Conservation (phyloP, 176 grass and related monocot genomes). For the Otatea glauca region DNA sequence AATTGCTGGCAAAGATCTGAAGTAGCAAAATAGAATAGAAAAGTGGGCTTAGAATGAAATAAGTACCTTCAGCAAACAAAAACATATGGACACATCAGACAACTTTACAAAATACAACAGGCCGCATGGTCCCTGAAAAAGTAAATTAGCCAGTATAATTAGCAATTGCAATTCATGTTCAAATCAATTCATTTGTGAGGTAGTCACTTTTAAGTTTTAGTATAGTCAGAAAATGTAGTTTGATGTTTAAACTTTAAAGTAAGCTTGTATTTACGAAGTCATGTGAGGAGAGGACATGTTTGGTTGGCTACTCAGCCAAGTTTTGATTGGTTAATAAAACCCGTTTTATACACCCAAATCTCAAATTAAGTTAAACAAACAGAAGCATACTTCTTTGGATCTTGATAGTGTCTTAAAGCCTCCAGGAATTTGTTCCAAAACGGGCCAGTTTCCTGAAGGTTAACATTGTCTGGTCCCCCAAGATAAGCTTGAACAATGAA, state of each 20-base stretch:
- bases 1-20: slow-evolving; percentile 4
- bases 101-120: slow-evolving; percentile 73
- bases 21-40: not conserved
- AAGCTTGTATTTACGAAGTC: not conserved
- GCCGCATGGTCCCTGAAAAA: slow-evolving; percentile 61
- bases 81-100: not conserved
- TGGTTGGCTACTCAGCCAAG: not conserved
- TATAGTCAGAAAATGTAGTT: not conserved
- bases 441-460: slow-evolving; percentile 86
- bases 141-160: slow-evolving; percentile 6
- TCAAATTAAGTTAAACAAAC: not conserved
- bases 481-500: slow-evolving; percentile 96
- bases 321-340: not conserved
- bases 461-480: slow-evolving; percentile 88
- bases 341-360: not conserved
- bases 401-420: slow-evolving; percentile 69
- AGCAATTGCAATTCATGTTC: slow-evolving; percentile 25
- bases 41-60: slow-evolving; percentile 20
- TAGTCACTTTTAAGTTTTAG: not conserved
- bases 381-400: slow-evolving; percentile 73
- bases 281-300: slow-evolving; percentile 13
- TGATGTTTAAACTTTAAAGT: not conserved
- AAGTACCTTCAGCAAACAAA: slow-evolving; percentile 48
- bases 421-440: slow-evolving; percentile 86
- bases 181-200: slow-evolving; percentile 33